These are phyloP conservation scores for Fusarium pseudonygamai DNA, from an alignment of 2,329 filamentous ascomycete species.

Conservation along the genomic window DNA sequence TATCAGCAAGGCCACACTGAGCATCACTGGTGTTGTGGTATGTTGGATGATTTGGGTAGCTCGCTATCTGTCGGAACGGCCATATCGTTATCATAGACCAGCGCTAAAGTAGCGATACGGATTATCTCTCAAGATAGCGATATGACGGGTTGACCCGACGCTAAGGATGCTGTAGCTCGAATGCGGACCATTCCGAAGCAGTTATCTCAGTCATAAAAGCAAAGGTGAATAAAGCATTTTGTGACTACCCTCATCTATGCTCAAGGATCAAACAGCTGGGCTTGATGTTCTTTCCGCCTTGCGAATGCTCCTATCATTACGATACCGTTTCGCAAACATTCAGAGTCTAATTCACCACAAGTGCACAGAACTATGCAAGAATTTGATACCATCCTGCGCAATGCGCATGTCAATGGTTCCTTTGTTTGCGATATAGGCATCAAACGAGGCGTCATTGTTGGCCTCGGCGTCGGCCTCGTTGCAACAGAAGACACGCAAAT, in stretches of 20 bases:
- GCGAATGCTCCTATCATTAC: not conserved
- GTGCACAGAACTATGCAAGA: not conserved
- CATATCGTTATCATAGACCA: not conserved
- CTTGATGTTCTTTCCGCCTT: not conserved
- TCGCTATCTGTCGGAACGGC: not conserved
- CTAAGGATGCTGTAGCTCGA: not conserved
- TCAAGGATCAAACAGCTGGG: no score
- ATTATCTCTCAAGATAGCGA: not conserved
- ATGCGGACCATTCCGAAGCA: not conserved
- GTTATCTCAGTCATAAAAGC: not conserved
- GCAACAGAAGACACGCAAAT: not conserved
- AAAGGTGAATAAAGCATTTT: not conserved
- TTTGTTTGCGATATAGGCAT: not conserved
- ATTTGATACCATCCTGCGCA: not conserved
- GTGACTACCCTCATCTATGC: not conserved
- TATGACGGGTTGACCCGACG: not conserved
- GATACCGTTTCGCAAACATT: not conserved
- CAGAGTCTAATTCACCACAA: not conserved
- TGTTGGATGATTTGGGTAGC: not conserved
- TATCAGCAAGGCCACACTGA: not conserved
- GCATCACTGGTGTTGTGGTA: not conserved
- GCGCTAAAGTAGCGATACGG: not conserved
- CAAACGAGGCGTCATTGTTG: not conserved
- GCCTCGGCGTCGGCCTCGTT: not conserved
- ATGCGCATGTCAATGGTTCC: not conserved